A percentile compares a stretch with the other conserved stretches of the same genome.
These are phyloP conservation scores for Phycomyces nitens DNA, from an alignment of 192 early-diverging fungal species.

Conservation along the genomic window DNA sequence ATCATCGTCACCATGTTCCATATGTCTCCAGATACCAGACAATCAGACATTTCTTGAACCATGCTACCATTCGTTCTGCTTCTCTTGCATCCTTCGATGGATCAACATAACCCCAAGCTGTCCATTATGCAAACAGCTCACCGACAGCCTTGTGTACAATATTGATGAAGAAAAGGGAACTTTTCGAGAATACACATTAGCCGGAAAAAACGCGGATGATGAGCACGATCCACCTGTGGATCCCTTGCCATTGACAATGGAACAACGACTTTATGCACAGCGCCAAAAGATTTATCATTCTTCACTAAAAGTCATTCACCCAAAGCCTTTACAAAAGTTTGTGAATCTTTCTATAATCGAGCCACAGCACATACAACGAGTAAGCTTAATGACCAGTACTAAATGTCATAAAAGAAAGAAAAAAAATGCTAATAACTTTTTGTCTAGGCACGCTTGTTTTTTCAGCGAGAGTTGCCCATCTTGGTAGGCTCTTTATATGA, in stretches of 20 bases:
- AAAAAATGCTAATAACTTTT: neutral
- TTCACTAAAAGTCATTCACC: neutral
- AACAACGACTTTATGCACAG: conserved; percentile 4
- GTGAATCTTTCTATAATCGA: conserved; percentile 3
- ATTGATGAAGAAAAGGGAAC: conserved; percentile 17
- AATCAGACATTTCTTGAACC: conserved; percentile 22
- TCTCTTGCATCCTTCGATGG: conserved; percentile 29
- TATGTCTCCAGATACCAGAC: conserved; percentile 25
- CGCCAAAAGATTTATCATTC: conserved; percentile 13
- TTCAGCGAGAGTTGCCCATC: conserved; percentile 10
- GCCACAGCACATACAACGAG: conserved; percentile 21
- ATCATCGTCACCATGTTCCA: conserved; percentile 7
- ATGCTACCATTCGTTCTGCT: conserved; percentile 32
- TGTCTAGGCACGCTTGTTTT: neutral
- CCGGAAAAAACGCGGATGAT: neutral
- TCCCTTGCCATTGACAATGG: neutral
- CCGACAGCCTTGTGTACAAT: conserved; percentile 15
- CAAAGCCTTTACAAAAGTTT: conserved; percentile 4
- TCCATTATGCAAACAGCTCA: conserved; percentile 24
- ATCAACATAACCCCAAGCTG: conserved; percentile 19
- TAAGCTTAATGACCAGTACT: neutral
- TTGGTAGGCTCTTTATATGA: conserved; percentile 14
- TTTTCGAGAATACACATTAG: conserved; percentile 23
- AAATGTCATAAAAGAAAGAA: neutral
- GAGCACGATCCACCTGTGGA: conserved; percentile 7